Conservation (phyloP, 2,329 filamentous ascomycete species). For the Aspergillus carbonarius region DNA sequence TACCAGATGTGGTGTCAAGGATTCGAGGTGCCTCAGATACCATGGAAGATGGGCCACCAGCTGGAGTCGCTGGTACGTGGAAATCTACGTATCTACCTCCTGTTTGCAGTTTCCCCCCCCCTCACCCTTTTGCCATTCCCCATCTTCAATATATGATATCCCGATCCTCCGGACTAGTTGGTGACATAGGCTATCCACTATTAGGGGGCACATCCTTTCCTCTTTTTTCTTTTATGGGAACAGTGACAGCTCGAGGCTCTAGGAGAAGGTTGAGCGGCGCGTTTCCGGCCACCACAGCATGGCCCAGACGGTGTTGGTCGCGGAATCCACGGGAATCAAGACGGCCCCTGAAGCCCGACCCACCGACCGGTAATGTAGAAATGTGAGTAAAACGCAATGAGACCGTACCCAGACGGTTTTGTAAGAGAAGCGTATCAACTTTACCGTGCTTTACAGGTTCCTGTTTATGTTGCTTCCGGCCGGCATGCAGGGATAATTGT, state of each 20-base stretch:
- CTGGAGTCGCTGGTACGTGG: neutral
- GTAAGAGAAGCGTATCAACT: neutral
- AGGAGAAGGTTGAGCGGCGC: neutral
- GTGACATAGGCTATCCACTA: neutral
- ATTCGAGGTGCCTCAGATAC: conserved; percentile 4
- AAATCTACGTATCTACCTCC: neutral
- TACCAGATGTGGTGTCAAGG: neutral
- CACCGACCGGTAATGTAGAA: neutral
- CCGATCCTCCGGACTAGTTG: neutral
- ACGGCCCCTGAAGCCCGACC: conserved; percentile 6
- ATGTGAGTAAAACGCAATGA: neutral
- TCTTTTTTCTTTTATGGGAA: neutral
- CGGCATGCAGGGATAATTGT: conserved; percentile 7
- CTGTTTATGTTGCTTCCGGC: neutral
- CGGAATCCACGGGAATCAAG: conserved; percentile 6
- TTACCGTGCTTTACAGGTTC: neutral
- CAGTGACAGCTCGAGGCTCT: conserved; percentile 1
- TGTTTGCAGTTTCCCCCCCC: neutral
- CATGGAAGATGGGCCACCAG: neutral
- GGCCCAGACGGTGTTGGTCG: conserved; percentile 1
- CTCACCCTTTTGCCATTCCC: neutral
- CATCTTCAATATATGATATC: neutral
- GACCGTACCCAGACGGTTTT: neutral
- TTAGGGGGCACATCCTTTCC: neutral
- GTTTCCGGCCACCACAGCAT: neutral